A percentile compares a stretch with the other conserved stretches of the same genome.
Evolutionary conservation across 768 basidiomycete genomes (phyloP).

Genomic region (Leccinum olivaceopallidum): DNA sequence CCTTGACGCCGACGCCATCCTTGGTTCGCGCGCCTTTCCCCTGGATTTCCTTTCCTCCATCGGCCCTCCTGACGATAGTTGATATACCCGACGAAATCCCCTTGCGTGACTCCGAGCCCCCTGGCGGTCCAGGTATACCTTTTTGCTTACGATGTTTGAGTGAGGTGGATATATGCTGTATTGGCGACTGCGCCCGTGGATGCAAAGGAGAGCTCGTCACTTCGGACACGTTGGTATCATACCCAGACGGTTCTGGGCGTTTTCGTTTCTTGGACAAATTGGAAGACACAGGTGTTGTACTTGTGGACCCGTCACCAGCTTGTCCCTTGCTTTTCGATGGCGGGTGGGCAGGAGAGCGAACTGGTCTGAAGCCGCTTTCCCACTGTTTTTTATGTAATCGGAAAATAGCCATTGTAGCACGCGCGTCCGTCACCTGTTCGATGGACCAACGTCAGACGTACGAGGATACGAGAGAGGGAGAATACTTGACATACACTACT

Average conservation of each 20-base stretch:
- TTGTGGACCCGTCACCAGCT: background rate
- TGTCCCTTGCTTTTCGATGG: background rate
- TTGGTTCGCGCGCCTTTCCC: constrained; percentile 1
- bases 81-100: constrained; percentile 66
- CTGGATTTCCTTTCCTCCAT: constrained; percentile 12
- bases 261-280: constrained; percentile 18
- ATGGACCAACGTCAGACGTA: background rate
- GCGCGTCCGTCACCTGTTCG: constrained; percentile 81
- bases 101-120: constrained; percentile 34
- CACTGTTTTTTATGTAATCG: constrained; percentile 79
- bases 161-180: background rate
- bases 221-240: background rate
- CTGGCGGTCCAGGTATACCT: background rate
- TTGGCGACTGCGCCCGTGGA: background rate
- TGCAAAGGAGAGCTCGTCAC: background rate
- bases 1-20: constrained; percentile 15
- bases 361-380: constrained; percentile 53
- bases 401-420: constrained; percentile 95
- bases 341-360: constrained; percentile 1
- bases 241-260: constrained; percentile 1
- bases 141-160: background rate
- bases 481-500: constrained; percentile 62
- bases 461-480: background rate
- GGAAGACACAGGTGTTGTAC: background rate
- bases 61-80: constrained; percentile 42